Conservation (phyloP, 2,329 filamentous ascomycete species). For the Apiospora koreana region DNA sequence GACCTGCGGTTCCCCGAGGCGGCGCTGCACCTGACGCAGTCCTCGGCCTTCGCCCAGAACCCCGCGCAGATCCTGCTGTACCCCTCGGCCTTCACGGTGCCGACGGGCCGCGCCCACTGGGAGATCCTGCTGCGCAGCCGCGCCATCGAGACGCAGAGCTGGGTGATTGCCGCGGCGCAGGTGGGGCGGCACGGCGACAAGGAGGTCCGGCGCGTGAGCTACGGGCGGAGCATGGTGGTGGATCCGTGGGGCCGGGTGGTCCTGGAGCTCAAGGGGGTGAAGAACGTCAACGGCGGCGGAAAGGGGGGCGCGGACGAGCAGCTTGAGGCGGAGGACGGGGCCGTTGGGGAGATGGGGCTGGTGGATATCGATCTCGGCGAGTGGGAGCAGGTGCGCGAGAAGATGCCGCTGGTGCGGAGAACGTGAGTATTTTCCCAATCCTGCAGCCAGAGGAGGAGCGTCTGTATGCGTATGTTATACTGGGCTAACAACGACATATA, state of each 20-base stretch:
- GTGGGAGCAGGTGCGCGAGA: conserved; percentile 48
- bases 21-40: conserved; percentile 62
- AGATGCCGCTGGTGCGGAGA: conserved; percentile 54
- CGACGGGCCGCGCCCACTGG: conserved; percentile 87
- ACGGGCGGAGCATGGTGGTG: conserved; percentile 83
- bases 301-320: conserved; percentile 36
- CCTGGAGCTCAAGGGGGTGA: conserved; percentile 60
- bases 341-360: conserved; percentile 52
- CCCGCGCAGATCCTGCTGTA: conserved; percentile 78
- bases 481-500: conserved; percentile 16
- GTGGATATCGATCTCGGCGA: conserved; percentile 54
- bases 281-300: conserved; percentile 38
- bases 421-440: conserved; percentile 43
- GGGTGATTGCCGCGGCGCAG: conserved; percentile 85
- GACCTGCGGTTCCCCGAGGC: conserved; percentile 85
- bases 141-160: conserved; percentile 87
- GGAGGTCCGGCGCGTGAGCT: conserved; percentile 69
- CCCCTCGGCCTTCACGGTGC: conserved; percentile 86
- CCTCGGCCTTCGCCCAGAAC: conserved; percentile 22
- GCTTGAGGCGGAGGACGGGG: conserved; percentile 31
- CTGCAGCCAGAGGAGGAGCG: background rate
- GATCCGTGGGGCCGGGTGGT: conserved; percentile 84
- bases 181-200: conserved; percentile 64
- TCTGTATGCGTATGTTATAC: background rate
- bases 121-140: conserved; percentile 74